Conservation (phyloP, 495 filamentous ascomycete species). For the Penicillium steckii region DNA sequence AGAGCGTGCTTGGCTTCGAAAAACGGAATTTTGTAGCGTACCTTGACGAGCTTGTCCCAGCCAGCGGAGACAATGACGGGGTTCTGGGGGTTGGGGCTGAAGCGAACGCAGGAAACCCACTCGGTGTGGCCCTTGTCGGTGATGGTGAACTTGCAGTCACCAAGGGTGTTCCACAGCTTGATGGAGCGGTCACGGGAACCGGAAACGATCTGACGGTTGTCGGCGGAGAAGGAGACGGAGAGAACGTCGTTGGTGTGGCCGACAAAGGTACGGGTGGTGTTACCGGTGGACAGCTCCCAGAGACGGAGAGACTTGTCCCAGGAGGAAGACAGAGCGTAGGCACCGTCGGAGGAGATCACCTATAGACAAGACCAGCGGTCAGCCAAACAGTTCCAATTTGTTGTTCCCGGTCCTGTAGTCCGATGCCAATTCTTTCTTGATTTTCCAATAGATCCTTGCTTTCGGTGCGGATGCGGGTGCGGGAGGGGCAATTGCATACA, state of each 20-base stretch:
- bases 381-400: constrained; percentile 26
- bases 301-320: constrained; percentile 99
- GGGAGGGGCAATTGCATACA: constrained; percentile 59
- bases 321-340: constrained; percentile 96
- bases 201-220: constrained; percentile 99
- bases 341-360: constrained; percentile 99
- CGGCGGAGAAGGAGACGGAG: constrained; percentile 99
- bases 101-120: constrained; percentile 99
- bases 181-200: constrained; percentile 97
- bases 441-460: constrained; percentile 14
- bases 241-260: constrained; percentile 99
- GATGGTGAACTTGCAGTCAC: constrained; percentile 99
- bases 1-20: background rate
- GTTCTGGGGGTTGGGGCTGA: constrained; percentile 99
- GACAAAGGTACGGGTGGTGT: constrained; percentile 96
- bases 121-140: constrained; percentile 99
- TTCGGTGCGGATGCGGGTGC: constrained; percentile 11
- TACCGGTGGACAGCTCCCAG: constrained; percentile 96
- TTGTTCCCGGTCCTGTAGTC: constrained; percentile 7
- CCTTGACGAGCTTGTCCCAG: constrained; percentile 99
- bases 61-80: constrained; percentile 98
- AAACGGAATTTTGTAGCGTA: constrained; percentile 50
- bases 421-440: constrained; percentile 15
- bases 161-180: constrained; percentile 99
- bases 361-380: constrained; percentile 45